phyloP scores from a whole-genome alignment of 352 stramenopile species.

The Pythium phragmitis region DNA sequence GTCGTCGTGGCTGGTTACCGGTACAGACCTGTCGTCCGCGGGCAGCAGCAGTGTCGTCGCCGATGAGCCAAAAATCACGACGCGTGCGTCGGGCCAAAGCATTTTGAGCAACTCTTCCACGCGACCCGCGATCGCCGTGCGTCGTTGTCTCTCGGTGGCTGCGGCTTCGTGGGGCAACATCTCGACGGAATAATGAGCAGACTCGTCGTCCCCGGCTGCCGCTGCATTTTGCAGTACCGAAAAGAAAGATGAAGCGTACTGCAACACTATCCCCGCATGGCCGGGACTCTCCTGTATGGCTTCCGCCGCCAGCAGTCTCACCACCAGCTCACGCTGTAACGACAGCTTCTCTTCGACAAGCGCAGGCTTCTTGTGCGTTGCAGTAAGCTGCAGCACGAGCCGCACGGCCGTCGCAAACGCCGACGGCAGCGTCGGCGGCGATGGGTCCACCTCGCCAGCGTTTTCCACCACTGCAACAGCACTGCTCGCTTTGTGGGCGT shows the following conservation, averaged over 20 bases:
- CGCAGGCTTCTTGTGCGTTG: conserved; percentile 16
- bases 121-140: conserved; percentile 31
- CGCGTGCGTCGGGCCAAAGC: conserved; percentile 67
- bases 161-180: not conserved
- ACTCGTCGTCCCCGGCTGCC: not conserved
- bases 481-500: conserved; percentile 7
- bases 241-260: conserved; percentile 23
- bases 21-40: not conserved
- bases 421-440: conserved; percentile 7
- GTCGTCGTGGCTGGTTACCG: conserved; percentile 33
- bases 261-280: conserved; percentile 43
- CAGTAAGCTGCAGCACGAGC: conserved; percentile 41
- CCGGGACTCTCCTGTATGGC: conserved; percentile 32
- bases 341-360: conserved; percentile 29
- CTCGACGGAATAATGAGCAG: not conserved
- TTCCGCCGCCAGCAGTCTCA: conserved; percentile 16
- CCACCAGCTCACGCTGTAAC: conserved; percentile 50
- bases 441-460: conserved; percentile 2
- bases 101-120: conserved; percentile 46
- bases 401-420: conserved; percentile 31
- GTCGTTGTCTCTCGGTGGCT: conserved; percentile 28
- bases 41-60: conserved; percentile 42
- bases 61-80: conserved; percentile 72
- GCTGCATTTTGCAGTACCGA: conserved; percentile 3
- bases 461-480: not conserved